A percentile compares a stretch with the other conserved stretches of the same genome.
These are phyloP conservation scores for Craterostigma plantagineum DNA, from an alignment of 257 asterid species.

Conservation along the genomic window DNA sequence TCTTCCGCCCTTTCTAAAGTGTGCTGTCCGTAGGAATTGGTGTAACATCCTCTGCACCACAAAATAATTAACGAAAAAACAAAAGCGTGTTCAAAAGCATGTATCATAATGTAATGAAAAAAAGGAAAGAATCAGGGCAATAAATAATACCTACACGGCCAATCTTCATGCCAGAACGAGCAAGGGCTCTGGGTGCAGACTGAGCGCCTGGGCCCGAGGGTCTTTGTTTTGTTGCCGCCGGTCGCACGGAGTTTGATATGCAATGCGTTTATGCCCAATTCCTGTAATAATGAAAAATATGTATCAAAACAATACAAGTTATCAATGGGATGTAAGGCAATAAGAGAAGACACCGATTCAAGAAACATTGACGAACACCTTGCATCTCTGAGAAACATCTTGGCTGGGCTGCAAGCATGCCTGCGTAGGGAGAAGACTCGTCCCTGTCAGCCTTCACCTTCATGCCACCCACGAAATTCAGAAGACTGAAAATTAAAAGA, in stretches of 20 bases:
- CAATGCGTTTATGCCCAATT: constrained; percentile 70
- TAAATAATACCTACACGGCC: constrained; percentile 79
- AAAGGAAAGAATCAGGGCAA: background rate
- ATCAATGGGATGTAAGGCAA: background rate
- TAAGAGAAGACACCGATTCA: background rate
- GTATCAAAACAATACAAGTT: background rate
- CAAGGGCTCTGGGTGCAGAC: constrained; percentile 84
- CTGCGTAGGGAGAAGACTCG: constrained; percentile 92
- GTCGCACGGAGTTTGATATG: constrained; percentile 88
- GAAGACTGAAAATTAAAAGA: background rate
- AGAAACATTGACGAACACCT: constrained; percentile 19
- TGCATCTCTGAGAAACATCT: constrained; percentile 79
- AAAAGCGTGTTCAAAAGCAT: no score
- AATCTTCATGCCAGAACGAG: constrained; percentile 92
- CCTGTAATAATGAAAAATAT: constrained; percentile 19
- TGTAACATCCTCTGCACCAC: no score
- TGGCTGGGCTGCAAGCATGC: constrained; percentile 98
- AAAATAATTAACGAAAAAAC: background rate
- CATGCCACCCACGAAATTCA: constrained; percentile 44
- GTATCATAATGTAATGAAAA: background rate
- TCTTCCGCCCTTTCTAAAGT: no score
- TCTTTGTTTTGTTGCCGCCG: constrained; percentile 87
- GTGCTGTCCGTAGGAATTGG: no score
- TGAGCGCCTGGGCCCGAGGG: constrained; percentile 95
- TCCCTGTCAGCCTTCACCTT: constrained; percentile 92